A percentile compares a stretch with the other conserved stretches of the same genome.
These are phyloP conservation scores for Linum trigynum DNA, from an alignment of 345 rosid species.

Conservation along the genomic window DNA sequence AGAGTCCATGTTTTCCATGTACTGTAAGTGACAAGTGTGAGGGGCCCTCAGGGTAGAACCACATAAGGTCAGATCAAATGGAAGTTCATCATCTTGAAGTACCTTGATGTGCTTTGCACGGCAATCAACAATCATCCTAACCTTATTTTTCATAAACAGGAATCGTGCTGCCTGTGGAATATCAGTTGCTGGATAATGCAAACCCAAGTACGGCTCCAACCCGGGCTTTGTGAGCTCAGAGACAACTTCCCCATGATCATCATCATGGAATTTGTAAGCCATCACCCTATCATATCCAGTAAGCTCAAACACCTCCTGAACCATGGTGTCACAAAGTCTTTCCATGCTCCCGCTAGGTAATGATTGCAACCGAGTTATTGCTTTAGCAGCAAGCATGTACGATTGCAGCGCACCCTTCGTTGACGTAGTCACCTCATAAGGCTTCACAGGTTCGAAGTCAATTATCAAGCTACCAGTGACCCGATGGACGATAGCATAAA, in stretches of 20 bases:
- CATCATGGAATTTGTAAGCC: slow-evolving; percentile 93
- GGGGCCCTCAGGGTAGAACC: slow-evolving; percentile 96
- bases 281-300: slow-evolving; percentile 94
- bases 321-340: slow-evolving; percentile 87
- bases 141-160: slow-evolving; percentile 91
- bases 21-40: slow-evolving; percentile 80
- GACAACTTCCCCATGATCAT: slow-evolving; percentile 94
- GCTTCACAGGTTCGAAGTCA: slow-evolving; percentile 94
- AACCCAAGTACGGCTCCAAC: slow-evolving; percentile 85
- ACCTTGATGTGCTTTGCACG: slow-evolving; percentile 76
- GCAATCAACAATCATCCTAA: slow-evolving; percentile 92
- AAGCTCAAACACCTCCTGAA: slow-evolving; percentile 88
- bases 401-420: slow-evolving; percentile 98
- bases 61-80: slow-evolving; percentile 69
- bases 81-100: slow-evolving; percentile 84
- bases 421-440: slow-evolving; percentile 91
- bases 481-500: slow-evolving; percentile 79
- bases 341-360: slow-evolving; percentile 83
- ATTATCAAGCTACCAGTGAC: slow-evolving; percentile 83
- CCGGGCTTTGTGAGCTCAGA: slow-evolving; percentile 84
- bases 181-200: slow-evolving; percentile 97
- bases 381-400: slow-evolving; percentile 94
- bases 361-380: slow-evolving; percentile 77
- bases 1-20: slow-evolving; percentile 92
- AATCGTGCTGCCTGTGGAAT: slow-evolving; percentile 95